Base-by-base conservation (phyloP, 1,284 basidiomycete genomes). In the Pascua sp. region DNA sequence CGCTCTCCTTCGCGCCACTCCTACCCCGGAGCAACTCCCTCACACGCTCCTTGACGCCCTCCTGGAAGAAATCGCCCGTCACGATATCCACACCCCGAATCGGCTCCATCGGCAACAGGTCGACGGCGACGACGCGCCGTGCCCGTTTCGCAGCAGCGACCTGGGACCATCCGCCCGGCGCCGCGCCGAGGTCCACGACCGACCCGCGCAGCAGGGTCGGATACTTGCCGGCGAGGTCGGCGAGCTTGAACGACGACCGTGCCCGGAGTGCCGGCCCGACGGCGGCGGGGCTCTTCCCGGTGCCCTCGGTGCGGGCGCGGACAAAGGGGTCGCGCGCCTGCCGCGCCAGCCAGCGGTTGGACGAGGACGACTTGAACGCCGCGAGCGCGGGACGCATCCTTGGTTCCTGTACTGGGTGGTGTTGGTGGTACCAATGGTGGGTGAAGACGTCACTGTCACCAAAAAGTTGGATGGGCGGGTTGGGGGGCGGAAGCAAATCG, bases 131-230 rank as follows among this genome's bases (percentile, higher is more conserved):
- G 55, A 91, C 82, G 9, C 54, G 45, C 32, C 60, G 57, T 1
- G 62, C 57, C 17, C 47, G 50, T 61, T 83, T 81, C n/a, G n/a
- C n/a, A 24, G 80, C 79, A 0, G 87, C 85, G 17, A 91, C 89
- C 68, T 93, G 90, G 56, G 86, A 87, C 91, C 91, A 93, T 0
- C 90, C 90, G 7, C 90, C 91, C 0, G 91, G 91, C 1, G 90
- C 89, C 1, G 88, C 88, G 39, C 91, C 91, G 32, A 94, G 82
- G 73, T 93, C 91, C 2, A 92, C 84, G 0, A 92, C 85, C 5
- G 80, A 78, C 7, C 77, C 63, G 0, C 57, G 58, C 44, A 89
- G 77, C 57, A 91, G 83, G 4, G 74, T 63, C 5, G 68, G 71
- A 48, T 76, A 66, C 49, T 64, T 68, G 12, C 53, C 44, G 5